A percentile compares a stretch with the other conserved stretches of the same genome.
Conservation (phyloP, 2,329 filamentous ascomycete species). For the Nothopassalora personata region DNA sequence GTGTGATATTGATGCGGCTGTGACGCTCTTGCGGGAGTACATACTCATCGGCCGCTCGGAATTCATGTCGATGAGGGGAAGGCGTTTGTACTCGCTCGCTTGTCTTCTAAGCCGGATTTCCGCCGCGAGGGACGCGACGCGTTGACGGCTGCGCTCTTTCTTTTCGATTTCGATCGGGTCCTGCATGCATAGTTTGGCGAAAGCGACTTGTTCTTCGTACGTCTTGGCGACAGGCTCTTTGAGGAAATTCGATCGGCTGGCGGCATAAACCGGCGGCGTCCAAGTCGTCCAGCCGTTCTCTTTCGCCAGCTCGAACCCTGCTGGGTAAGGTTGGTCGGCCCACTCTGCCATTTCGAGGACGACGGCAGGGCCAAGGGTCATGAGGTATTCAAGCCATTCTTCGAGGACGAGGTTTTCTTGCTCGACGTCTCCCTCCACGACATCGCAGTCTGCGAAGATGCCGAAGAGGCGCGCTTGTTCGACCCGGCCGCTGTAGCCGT, state of each 20-base stretch:
- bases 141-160: constrained; percentile 38
- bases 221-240: constrained; percentile 56
- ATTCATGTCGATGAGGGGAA: constrained; percentile 35
- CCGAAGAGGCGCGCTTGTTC: constrained; percentile 52
- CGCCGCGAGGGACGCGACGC: constrained; percentile 39
- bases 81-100: constrained; percentile 33
- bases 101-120: constrained; percentile 38
- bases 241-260: constrained; percentile 53
- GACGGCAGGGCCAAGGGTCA: constrained; percentile 54
- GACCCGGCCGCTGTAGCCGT: constrained; percentile 51
- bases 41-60: constrained; percentile 35
- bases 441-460: constrained; percentile 48
- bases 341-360: constrained; percentile 48
- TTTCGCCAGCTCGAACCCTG: constrained; percentile 50
- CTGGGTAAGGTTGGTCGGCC: constrained; percentile 34
- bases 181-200: constrained; percentile 25
- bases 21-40: constrained; percentile 21
- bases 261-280: constrained; percentile 41
- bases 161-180: constrained; percentile 34
- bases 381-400: constrained; percentile 57
- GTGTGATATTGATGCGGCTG: neutral
- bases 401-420: constrained; percentile 52
- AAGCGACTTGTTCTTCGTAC: constrained; percentile 50
- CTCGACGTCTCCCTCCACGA: constrained; percentile 45
- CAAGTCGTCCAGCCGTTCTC: constrained; percentile 54